Evolutionary conservation across 805 yeast species (phyloP), one percentile per base, ranked within the genome.

Genomic region (Spathaspora passalidarum): DNA sequence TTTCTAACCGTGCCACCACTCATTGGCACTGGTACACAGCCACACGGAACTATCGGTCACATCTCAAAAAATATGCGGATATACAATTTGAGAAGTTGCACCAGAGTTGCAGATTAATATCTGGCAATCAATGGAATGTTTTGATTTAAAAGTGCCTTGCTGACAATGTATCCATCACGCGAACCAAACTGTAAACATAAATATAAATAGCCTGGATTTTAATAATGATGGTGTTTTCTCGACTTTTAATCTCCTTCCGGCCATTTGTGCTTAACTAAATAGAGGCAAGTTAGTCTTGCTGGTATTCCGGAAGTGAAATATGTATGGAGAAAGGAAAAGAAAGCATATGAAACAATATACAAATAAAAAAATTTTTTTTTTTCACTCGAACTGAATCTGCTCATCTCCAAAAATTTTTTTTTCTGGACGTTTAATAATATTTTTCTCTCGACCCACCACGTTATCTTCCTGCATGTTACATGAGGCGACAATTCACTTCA

Each of bases 241-340:
- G 49, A 26, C 11, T 9, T 32, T 56, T 56, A 46, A 46, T 72
- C 75, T 72, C 64, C 76, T 65, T 72, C 72, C 68, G 66, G 77
- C 77, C 77, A 72, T 72, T 72, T 70, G 44, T 72, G 77, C 77
- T 69, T 54, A 56, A 65, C 73, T 66, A 66, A 69, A 72, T 54
- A 54, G 72, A 55, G 55, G 61, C 49, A 57, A 40, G 44, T 68
- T 60, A 69, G 74, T 63, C 51, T 69, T 52, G 77, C 77, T 72
- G 77, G 77, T 72, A 70, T 48, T 71, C 76, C 74, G 58, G 68
- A 70, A 64, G 72, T 63, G 48, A 19, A 53, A 59, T 63, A 63
- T 62, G 65, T 62, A 51, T 49, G 51, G 54, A 54, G 47, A 46
- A 42, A 40, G 48, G 54, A 54, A 44, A 32, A 49, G 56, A 51